Evolutionary conservation across 441 rosid species (phyloP).

Genomic region (Erodium moschatum): DNA sequence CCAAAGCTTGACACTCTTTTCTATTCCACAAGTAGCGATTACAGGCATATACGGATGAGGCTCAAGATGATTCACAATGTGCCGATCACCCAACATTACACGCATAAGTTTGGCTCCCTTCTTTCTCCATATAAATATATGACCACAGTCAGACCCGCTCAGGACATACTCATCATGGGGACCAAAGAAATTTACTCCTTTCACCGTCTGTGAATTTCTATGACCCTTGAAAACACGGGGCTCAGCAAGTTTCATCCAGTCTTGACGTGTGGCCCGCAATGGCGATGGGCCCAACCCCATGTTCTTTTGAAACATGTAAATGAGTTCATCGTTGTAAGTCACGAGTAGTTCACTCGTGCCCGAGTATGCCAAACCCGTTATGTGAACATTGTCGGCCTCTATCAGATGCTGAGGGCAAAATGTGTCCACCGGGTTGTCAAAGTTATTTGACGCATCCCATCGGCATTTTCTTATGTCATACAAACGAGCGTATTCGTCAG

Average conservation of each 20-base stretch:
- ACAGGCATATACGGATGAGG: conserved; percentile 52
- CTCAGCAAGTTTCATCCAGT: conserved; percentile 29
- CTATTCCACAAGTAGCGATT: conserved; percentile 60
- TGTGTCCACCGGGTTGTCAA: conserved; percentile 38
- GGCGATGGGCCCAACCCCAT: conserved; percentile 52
- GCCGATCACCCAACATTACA: conserved; percentile 46
- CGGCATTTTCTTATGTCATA: conserved; percentile 48
- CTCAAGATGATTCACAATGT: conserved; percentile 57
- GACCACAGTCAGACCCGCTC: conserved; percentile 77
- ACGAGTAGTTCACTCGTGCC: conserved; percentile 48
- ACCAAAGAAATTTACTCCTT: conserved; percentile 71
- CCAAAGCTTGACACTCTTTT: conserved; percentile 59
- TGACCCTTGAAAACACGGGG: conserved; percentile 59
- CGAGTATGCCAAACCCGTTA: conserved; percentile 65
- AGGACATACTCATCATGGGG: conserved; percentile 59
- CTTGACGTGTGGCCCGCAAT: conserved; percentile 27
- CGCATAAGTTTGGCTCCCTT: conserved; percentile 50
- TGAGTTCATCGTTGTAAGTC: conserved; percentile 60
- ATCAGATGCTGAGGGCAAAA: conserved; percentile 48
- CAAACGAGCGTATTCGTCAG: conserved; percentile 50
- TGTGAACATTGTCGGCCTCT: conserved; percentile 32
- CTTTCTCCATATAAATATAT: conserved; percentile 68
- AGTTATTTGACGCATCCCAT: conserved; percentile 32
- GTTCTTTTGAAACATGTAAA: conserved; percentile 46
- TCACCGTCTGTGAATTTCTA: conserved; percentile 51